Evolutionary conservation across 768 basidiomycete species (phyloP).

Genomic region (Tulasnella sp.): DNA sequence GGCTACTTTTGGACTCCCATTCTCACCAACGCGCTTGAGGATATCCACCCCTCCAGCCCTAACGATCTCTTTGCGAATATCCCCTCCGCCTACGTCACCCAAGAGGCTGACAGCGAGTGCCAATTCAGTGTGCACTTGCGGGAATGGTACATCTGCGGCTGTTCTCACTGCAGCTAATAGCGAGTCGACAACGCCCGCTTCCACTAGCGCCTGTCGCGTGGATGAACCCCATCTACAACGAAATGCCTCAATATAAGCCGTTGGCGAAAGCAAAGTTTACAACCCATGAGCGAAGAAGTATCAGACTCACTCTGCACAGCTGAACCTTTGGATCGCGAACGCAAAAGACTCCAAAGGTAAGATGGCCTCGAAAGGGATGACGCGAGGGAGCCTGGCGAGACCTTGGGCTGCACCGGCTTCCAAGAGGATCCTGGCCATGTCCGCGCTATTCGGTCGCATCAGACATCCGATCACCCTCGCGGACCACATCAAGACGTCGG

Average conservation of each 20-base stretch:
- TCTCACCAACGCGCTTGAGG: constrained; percentile 11
- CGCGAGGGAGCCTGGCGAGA: constrained; percentile 13
- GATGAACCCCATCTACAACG: constrained; percentile 7
- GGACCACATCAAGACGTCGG: constrained; percentile 17
- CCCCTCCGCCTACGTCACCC: constrained; percentile 15
- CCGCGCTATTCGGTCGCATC: constrained; percentile 16
- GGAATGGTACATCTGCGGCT: constrained; percentile 11
- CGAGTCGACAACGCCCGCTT: constrained; percentile 17
- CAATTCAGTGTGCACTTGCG: constrained; percentile 12
- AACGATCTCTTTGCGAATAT: constrained; percentile 15
- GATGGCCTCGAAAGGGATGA: constrained; percentile 7
- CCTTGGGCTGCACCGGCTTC: constrained; percentile 14
- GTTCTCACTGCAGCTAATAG: constrained; percentile 13
- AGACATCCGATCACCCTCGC: constrained; percentile 14
- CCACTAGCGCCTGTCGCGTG: constrained; percentile 13
- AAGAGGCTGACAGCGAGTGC: constrained; percentile 3
- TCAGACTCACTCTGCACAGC: not conserved
- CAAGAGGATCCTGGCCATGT: constrained; percentile 13
- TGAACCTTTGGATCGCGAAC: constrained; percentile 16
- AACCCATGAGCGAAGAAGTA: too few species aligned
- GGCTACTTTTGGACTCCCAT: constrained; percentile 1
- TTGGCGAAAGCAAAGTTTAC: too few species aligned
- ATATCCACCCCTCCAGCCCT: constrained; percentile 16
- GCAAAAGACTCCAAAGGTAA: constrained; percentile 13
- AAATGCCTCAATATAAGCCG: too few species aligned